Evolutionary conservation across 352 stramenopile species (phyloP).

Genomic region (Phytophthora crassamura): DNA sequence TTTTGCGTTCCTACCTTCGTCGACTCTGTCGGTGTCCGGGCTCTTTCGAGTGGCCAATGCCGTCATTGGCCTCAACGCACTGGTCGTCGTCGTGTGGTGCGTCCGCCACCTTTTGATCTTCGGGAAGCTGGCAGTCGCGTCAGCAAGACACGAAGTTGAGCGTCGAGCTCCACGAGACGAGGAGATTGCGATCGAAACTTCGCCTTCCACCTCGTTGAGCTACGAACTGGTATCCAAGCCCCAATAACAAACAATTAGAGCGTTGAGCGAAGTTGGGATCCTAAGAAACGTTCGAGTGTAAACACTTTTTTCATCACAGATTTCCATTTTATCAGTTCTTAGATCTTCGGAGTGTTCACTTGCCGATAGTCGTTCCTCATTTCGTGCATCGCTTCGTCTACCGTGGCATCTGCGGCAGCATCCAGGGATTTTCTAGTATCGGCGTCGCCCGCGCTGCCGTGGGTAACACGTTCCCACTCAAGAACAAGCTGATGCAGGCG

Average conservation of each 20-base stretch:
- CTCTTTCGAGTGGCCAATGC: constrained; percentile 39
- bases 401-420: constrained; percentile 16
- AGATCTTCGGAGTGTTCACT: constrained; percentile 25
- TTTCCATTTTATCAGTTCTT: constrained; percentile 2
- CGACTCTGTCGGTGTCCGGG: constrained; percentile 27
- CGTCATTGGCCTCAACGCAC: constrained; percentile 55
- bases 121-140: constrained; percentile 24
- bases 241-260: not conserved
- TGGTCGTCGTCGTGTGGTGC: constrained; percentile 56
- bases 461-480: constrained; percentile 22
- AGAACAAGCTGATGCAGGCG: constrained; percentile 37
- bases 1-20: constrained; percentile 55
- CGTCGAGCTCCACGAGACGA: not conserved
- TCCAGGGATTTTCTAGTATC: not conserved
- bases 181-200: not conserved
- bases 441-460: not conserved
- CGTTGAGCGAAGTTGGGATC: too few species aligned
- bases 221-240: constrained; percentile 11
- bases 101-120: constrained; percentile 61
- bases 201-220: not conserved
- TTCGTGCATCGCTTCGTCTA: constrained; percentile 25
- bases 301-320: too few species aligned
- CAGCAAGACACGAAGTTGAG: constrained; percentile 15
- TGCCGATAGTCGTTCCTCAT: constrained; percentile 29
- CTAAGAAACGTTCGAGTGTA: too few species aligned